Conservation (phyloP, 495 filamentous ascomycete species). For the Lasiosphaeris hirsuta region DNA sequence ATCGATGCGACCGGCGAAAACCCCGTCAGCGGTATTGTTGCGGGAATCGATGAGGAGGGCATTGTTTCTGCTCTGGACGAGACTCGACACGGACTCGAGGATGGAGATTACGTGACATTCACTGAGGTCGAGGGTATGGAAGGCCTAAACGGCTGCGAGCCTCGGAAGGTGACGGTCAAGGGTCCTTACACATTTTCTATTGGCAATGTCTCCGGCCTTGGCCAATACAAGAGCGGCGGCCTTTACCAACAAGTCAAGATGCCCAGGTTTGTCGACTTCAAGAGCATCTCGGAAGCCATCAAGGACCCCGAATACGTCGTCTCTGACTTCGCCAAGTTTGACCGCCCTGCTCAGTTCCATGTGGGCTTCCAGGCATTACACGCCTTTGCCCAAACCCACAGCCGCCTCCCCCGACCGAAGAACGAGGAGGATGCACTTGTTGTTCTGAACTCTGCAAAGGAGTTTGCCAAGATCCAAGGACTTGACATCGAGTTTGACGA, state of each 20-base stretch:
- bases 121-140: slow-evolving; percentile 93
- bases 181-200: slow-evolving; percentile 97
- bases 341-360: slow-evolving; percentile 87
- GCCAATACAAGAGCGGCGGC: slow-evolving; percentile 81
- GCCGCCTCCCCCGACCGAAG: slow-evolving; percentile 74
- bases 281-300: slow-evolving; percentile 68
- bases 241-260: slow-evolving; percentile 95
- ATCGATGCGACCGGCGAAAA: slow-evolving; percentile 90
- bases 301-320: slow-evolving; percentile 85
- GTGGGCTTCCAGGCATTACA: slow-evolving; percentile 91
- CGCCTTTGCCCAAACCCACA: slow-evolving; percentile 68
- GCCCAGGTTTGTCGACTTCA: slow-evolving; percentile 92
- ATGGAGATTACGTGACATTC: slow-evolving; percentile 96
- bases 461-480: slow-evolving; percentile 67
- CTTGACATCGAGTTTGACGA: slow-evolving; percentile 77
- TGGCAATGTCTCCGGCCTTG: slow-evolving; percentile 83
- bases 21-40: slow-evolving; percentile 82
- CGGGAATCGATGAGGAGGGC: slow-evolving; percentile 81
- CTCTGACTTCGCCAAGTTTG: slow-evolving; percentile 96
- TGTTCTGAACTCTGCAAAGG: slow-evolving; percentile 67
- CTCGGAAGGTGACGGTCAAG: slow-evolving; percentile 88
- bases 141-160: slow-evolving; percentile 72
- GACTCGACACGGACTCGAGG: slow-evolving; percentile 89
- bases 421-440: slow-evolving; percentile 80
- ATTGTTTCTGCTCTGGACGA: slow-evolving; percentile 94